phyloP scores from a whole-genome alignment of 306 rosid species.

The Rubus parviflorus region DNA sequence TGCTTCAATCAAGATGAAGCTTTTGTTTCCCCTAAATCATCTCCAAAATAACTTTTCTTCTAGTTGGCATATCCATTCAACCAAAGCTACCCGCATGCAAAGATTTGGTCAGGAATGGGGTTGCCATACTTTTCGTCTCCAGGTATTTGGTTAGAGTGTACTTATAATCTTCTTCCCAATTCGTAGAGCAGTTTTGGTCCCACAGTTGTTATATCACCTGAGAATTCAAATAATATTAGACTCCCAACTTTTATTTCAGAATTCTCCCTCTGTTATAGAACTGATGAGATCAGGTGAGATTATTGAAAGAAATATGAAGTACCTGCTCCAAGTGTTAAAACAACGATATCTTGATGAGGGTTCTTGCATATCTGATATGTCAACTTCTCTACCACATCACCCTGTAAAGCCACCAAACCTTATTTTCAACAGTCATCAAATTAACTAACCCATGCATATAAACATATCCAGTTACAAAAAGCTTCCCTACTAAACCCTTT shows the following conservation, averaged over 20 bases:
- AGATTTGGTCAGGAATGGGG: background rate
- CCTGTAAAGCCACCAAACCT: slow-evolving; percentile 20
- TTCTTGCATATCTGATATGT: slow-evolving; percentile 20
- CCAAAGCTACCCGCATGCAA: background rate
- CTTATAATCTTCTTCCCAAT: slow-evolving; percentile 13
- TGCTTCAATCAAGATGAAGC: background rate
- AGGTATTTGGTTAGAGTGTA: background rate
- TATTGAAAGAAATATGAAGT: background rate
- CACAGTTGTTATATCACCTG: slow-evolving; percentile 28
- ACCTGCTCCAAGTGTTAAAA: slow-evolving; percentile 40
- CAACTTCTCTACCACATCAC: slow-evolving; percentile 27
- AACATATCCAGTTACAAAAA: background rate
- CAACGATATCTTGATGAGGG: slow-evolving; percentile 15
- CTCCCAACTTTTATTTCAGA: background rate
- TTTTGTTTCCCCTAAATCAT: background rate
- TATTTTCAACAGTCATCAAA: background rate
- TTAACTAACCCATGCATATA: background rate
- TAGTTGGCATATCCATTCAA: background rate
- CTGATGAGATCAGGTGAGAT: background rate
- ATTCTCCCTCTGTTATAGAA: background rate
- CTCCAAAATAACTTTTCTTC: background rate
- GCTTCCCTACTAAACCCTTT: background rate
- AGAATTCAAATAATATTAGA: background rate
- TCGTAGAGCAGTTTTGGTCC: slow-evolving; percentile 29
- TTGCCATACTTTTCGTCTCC: background rate